Conservation (phyloP, 257 asterid genomes). For the Penstemon barbatus region DNA sequence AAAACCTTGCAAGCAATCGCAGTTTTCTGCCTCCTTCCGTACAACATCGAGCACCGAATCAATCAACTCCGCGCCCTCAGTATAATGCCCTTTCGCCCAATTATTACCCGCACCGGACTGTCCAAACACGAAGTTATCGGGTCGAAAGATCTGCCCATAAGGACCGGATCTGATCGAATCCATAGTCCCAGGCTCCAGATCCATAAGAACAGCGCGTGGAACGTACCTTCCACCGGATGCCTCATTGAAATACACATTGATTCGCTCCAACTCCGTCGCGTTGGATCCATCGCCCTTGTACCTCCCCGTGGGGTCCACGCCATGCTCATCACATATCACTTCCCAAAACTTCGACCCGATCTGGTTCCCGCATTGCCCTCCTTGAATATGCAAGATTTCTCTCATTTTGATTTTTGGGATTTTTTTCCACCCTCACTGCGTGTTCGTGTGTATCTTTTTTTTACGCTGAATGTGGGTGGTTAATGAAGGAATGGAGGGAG, state of each 20-base stretch:
- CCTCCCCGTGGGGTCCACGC: constrained; percentile 69
- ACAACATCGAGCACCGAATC: constrained; percentile 89
- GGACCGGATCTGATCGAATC: constrained; percentile 89
- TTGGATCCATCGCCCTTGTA: constrained; percentile 54
- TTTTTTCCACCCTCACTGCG: neutral
- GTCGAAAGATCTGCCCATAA: constrained; percentile 82
- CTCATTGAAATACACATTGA: constrained; percentile 82
- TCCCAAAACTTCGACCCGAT: constrained; percentile 97
- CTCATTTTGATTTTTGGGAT: constrained; percentile 42
- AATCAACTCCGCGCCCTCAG: constrained; percentile 91
- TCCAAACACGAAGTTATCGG: constrained; percentile 85
- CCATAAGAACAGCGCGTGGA: constrained; percentile 91
- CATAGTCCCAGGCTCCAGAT: constrained; percentile 96
- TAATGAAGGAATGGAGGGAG: constrained; percentile 21
- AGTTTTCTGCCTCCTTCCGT: constrained; percentile 83
- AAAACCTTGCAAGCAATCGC: constrained; percentile 92
- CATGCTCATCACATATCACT: constrained; percentile 87
- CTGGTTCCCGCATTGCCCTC: constrained; percentile 96
- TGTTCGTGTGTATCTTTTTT: neutral
- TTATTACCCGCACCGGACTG: constrained; percentile 93
- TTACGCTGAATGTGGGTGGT: neutral
- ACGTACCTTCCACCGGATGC: constrained; percentile 89
- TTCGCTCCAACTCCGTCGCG: constrained; percentile 68
- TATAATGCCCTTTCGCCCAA: constrained; percentile 90
- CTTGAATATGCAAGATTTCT: constrained; percentile 84